Conservation (phyloP, 495 filamentous ascomycete genomes). For the Aspergillus sclerotiicarbonarius region DNA sequence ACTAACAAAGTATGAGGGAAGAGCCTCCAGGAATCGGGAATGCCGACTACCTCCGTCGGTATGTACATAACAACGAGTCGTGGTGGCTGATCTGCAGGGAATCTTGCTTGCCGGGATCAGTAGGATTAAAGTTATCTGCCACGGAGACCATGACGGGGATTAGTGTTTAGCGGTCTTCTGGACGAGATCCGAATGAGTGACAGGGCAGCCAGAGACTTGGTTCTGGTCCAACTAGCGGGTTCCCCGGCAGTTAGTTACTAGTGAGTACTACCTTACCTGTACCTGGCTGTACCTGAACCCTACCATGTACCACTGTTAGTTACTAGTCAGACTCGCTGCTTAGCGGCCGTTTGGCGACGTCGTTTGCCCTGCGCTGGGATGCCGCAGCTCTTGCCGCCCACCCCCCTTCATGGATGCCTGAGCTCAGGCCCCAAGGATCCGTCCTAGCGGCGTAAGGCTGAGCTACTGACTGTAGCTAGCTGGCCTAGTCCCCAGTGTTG, state of each 20-base stretch:
- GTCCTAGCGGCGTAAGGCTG: neutral
- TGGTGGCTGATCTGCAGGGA: neutral
- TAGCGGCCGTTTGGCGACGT: neutral
- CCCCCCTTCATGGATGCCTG: neutral
- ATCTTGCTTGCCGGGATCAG: too few species aligned
- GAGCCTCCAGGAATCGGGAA: neutral
- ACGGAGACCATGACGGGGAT: too few species aligned
- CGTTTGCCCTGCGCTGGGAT: neutral
- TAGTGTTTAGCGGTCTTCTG: neutral
- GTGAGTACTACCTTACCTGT: neutral
- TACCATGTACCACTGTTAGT: neutral
- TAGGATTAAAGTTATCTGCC: neutral
- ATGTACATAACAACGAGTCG: neutral
- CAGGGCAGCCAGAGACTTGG: neutral
- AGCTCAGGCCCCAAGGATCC: neutral
- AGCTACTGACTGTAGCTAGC: neutral
- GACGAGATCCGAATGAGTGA: neutral
- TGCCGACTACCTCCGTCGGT: neutral
- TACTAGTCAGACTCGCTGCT: neutral
- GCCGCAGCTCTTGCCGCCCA: too few species aligned
- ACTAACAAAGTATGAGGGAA: neutral
- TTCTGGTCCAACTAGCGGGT: conserved; percentile 5
- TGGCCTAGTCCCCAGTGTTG: too few species aligned
- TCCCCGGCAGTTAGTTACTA: conserved; percentile 3
- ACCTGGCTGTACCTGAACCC: conserved; percentile 1